Base-by-base conservation (phyloP, 192 early-diverging fungal genomes). In the Globomyces pollinis-pini region DNA sequence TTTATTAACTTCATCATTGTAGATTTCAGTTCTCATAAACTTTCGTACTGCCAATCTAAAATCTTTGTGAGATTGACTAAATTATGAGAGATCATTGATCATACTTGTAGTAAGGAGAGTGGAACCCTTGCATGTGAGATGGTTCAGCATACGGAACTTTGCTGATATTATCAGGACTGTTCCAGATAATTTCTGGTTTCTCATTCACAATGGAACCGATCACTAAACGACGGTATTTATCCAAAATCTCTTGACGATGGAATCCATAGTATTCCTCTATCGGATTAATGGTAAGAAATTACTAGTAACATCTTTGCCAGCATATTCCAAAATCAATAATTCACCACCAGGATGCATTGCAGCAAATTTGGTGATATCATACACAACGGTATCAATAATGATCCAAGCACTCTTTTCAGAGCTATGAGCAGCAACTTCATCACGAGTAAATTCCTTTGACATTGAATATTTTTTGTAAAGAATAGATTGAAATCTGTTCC, bases 311-410 rank as follows among this genome's bases (percentile, higher is more conserved):
- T 60, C 55, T 24, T 62, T 62, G 16, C 61, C 61, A 16, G 33
- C 39, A 24, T 43, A 62, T 6, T 62, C 41, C 28, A 62, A 26
- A 8, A 62, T 38, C 2, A 62, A 8, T 5, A 43, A 28, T 26
- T 62, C 38, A 18, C 61, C 61, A 15, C 64, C 64, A 34, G 64
- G 58, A 61, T 45, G 42, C 32, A 47, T 38, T 13, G 49, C 60
- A 9, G 68, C 34, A 57, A 77, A 77, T 29, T 38, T 60, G 29
- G 76, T 59, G 45, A 73, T 38, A 50, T 77, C 70, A 29, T 69
- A 72, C 42, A 67, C 68, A 15, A 47, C 38, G 21, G 47, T 45
- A 50, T 69, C 60, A 26, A 70, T 45, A 36, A 71, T 61, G 38
- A 55, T 30, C 70, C 70, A 71, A 11, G 65, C 63, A 45, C 67